These are phyloP conservation scores for Hansenula lynferdii DNA, from an alignment of 1,139 yeast genomes.

Conservation along the genomic window DNA sequence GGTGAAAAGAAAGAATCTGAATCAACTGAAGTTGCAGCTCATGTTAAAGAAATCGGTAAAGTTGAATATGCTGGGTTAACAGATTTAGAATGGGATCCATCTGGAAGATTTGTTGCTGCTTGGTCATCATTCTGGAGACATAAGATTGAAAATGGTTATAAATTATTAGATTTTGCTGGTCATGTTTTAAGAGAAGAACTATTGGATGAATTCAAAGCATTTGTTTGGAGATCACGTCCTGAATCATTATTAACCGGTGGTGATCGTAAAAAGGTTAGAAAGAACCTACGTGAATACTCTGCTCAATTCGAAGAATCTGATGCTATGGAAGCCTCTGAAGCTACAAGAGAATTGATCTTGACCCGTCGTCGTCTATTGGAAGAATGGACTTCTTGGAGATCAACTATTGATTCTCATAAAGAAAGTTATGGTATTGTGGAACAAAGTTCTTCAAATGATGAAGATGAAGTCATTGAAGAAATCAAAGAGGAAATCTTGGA, in stretches of 20 bases:
- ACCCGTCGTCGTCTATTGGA: constrained; percentile 77
- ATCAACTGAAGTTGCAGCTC: constrained; percentile 19
- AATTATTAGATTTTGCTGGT: constrained; percentile 82
- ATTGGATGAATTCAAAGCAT: constrained; percentile 80
- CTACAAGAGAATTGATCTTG: constrained; percentile 84
- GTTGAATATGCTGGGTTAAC: constrained; percentile 69
- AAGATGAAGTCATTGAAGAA: constrained; percentile 50
- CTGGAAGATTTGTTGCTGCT: constrained; percentile 85
- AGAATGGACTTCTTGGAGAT: constrained; percentile 85
- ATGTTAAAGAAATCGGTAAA: constrained; percentile 20
- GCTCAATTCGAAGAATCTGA: constrained; percentile 94
- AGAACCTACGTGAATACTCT: constrained; percentile 83
- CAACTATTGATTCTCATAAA: constrained; percentile 44
- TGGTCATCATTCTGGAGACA: constrained; percentile 89
- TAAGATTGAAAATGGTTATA: constrained; percentile 86
- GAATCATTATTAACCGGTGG: constrained; percentile 66
- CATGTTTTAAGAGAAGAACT: constrained; percentile 67
- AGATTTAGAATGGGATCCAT: constrained; percentile 90
- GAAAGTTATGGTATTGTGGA: constrained; percentile 37
- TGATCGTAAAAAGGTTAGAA: constrained; percentile 85
- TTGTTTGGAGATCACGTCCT: constrained; percentile 98
- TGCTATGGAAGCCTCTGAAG: constrained; percentile 95
- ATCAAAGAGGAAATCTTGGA: constrained; percentile 60
- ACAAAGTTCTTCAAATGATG: constrained; percentile 32
- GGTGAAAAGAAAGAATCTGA: constrained; percentile 44